These are phyloP conservation scores for Mercurialis annua DNA, from an alignment of 345 rosid genomes.

Conservation along the genomic window DNA sequence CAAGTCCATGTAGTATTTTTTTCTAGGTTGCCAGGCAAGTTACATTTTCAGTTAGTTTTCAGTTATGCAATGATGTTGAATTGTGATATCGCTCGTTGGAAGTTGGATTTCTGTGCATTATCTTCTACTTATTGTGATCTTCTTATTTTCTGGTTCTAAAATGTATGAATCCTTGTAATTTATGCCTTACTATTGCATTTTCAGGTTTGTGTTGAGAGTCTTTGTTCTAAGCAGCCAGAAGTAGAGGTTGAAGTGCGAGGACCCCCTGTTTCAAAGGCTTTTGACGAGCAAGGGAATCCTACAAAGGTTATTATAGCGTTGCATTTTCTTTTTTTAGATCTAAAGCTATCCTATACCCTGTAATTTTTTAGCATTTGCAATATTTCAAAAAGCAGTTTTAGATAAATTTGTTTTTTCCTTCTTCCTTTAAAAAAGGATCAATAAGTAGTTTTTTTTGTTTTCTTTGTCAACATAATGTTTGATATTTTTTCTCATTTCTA, in stretches of 20 bases:
- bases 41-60: not conserved
- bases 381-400: not conserved
- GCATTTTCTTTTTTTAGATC: not conserved
- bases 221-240: conserved; percentile 68
- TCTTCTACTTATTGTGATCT: not conserved
- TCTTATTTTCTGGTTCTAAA: not conserved
- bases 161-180: conserved; percentile 8
- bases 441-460: not conserved
- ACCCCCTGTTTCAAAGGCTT: conserved; percentile 90
- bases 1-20: too few relatives aligned
- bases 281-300: conserved; percentile 81
- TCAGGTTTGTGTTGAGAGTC: conserved; percentile 63
- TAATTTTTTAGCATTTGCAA: not conserved
- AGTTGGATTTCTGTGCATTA: not conserved
- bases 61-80: not conserved
- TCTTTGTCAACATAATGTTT: not conserved
- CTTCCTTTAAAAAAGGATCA: not conserved
- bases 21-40: too few relatives aligned
- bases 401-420: not conserved
- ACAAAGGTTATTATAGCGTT: conserved; percentile 60
- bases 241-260: conserved; percentile 84
- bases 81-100: not conserved
- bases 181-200: conserved; percentile 22
- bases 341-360: not conserved
- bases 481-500: not conserved